A percentile compares a stretch with the other conserved stretches of the same genome.
Conservation (phyloP, 2,329 filamentous ascomycete genomes). For the Drechslerella coelobrocha region DNA sequence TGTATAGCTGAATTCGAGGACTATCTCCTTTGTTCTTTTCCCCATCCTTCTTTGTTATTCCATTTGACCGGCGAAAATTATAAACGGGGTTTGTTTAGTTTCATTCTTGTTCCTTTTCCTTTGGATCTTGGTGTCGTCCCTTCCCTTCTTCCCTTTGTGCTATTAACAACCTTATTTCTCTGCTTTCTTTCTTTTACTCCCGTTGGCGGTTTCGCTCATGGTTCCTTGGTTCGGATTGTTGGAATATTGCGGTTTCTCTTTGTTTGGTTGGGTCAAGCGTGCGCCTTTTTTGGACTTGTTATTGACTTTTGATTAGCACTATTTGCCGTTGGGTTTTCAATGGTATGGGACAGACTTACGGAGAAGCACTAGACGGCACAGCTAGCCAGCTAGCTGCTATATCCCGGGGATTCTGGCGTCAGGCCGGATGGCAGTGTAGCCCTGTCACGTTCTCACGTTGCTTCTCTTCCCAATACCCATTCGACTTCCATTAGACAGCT, state of each 20-base stretch:
- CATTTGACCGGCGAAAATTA: conserved; percentile 6
- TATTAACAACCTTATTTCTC: no score
- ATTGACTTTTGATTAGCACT: neutral
- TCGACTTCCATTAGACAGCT: no score
- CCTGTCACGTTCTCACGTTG: no score
- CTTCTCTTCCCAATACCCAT: no score
- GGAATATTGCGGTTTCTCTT: neutral
- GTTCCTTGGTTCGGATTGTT: conserved; percentile 4
- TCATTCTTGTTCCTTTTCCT: neutral
- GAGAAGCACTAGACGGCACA: neutral
- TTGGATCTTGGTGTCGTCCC: neutral
- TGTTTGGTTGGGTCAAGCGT: conserved; percentile 25
- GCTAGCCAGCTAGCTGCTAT: no score
- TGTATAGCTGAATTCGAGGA: neutral
- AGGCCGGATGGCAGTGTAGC: no score
- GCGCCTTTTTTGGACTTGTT: conserved; percentile 7
- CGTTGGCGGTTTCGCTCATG: conserved; percentile 2
- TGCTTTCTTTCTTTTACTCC: conserved; percentile 4
- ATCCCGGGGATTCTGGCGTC: no score
- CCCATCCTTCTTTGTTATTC: neutral
- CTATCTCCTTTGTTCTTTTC: neutral
- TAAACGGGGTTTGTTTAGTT: neutral
- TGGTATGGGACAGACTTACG: neutral
- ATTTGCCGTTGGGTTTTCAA: neutral
- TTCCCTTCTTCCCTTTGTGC: neutral